Conservation (phyloP, 108 stramenopile genomes). For the Nitzschia sp. region DNA sequence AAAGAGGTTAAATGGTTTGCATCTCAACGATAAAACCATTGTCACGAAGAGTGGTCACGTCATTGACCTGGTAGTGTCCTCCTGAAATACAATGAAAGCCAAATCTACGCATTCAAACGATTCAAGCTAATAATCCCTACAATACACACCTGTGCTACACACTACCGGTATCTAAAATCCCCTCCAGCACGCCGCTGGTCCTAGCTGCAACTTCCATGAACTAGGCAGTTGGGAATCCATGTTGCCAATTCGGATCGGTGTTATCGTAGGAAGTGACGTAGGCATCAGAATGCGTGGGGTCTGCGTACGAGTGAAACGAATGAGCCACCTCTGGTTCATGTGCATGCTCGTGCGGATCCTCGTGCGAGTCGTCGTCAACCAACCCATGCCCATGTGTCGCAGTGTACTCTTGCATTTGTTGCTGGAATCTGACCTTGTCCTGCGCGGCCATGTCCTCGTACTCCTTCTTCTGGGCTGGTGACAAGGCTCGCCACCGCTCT, state of each 20-base stretch:
- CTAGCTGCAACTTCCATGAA: too few relatives aligned
- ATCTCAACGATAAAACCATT: too few relatives aligned
- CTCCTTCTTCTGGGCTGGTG: constrained; percentile 76
- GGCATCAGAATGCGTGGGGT: constrained; percentile 11
- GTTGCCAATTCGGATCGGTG: constrained; percentile 7
- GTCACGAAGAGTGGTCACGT: too few relatives aligned
- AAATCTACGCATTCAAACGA: too few relatives aligned
- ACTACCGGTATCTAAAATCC: too few relatives aligned
- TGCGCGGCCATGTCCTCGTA: constrained; percentile 84
- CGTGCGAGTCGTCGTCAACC: constrained; percentile 14
- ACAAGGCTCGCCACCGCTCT: constrained; percentile 86
- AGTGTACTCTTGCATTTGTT: constrained; percentile 86
- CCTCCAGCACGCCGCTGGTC: too few relatives aligned
- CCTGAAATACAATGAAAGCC: too few relatives aligned
- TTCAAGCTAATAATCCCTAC: too few relatives aligned
- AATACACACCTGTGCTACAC: too few relatives aligned
- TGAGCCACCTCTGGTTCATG: not conserved
- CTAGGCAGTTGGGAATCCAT: too few relatives aligned
- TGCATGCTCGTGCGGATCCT: not conserved
- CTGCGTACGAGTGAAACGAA: not conserved
- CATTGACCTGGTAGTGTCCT: too few relatives aligned
- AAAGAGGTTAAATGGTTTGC: too few relatives aligned
- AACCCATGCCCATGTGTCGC: constrained; percentile 42
- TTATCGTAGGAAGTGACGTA: constrained; percentile 6
- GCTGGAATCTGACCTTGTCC: constrained; percentile 86